phyloP scores from a whole-genome alignment of 73 alveolate genomes.

The Paramecium biaurelia region DNA sequence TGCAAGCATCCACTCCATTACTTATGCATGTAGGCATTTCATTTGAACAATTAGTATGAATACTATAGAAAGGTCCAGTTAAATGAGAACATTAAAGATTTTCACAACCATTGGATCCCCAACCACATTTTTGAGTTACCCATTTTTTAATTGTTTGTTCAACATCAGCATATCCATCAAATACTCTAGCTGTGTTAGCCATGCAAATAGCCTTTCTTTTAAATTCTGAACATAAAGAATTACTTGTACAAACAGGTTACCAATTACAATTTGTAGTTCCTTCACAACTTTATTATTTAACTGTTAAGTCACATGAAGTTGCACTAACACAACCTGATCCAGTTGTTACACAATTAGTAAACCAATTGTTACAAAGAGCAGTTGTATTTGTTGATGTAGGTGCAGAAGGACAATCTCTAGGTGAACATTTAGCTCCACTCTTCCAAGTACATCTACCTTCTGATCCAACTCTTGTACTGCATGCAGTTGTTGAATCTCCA shows the following conservation, averaged over 20 bases:
- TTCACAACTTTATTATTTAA: not conserved
- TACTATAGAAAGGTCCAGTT: not conserved
- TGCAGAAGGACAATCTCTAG: not conserved
- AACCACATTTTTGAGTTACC: not conserved
- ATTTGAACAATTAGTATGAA: not conserved
- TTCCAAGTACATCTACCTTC: constrained; percentile 29
- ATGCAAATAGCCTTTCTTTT: not conserved
- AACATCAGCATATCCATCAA: not conserved
- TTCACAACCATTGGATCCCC: not conserved
- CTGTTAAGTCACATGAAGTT: not conserved
- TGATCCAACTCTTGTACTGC: not conserved
- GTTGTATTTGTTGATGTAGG: not conserved
- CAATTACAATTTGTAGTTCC: not conserved
- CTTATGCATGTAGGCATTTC: not conserved
- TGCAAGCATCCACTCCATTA: not conserved
- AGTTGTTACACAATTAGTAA: not conserved
- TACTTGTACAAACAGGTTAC: not conserved
- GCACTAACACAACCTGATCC: constrained; percentile 18
- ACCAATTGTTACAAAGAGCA: not conserved
- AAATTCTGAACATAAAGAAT: not conserved
- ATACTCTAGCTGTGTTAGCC: constrained; percentile 1
- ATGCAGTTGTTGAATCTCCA: not conserved
- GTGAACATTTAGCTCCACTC: not conserved
- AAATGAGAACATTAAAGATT: not conserved
- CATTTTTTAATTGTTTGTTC: not conserved